A percentile compares a stretch with the other conserved stretches of the same genome.
These are phyloP conservation scores for Mucor lusitanicus DNA, from an alignment of 371 early-diverging fungal species.

Conservation along the genomic window DNA sequence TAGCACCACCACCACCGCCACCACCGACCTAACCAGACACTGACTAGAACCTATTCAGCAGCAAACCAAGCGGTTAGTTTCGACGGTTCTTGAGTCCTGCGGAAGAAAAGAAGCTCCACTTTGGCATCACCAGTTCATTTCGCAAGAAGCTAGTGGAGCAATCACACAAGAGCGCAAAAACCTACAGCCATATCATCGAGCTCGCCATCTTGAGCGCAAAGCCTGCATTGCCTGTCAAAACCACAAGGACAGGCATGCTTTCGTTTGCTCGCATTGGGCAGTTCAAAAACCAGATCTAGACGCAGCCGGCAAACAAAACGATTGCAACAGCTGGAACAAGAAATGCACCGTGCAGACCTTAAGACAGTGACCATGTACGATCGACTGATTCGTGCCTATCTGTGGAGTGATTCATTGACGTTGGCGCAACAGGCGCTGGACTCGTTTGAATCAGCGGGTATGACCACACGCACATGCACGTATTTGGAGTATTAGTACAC, in stretches of 20 bases:
- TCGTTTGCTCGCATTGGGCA: constrained; percentile 22
- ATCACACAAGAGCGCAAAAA: constrained; percentile 27
- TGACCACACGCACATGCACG: constrained; percentile 38
- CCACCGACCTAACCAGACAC: not conserved
- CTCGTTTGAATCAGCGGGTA: constrained; percentile 9
- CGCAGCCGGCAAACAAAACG: constrained; percentile 18
- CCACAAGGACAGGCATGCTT: constrained; percentile 10
- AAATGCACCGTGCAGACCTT: constrained; percentile 24
- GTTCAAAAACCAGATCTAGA: constrained; percentile 31
- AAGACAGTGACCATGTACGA: constrained; percentile 33
- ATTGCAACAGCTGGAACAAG: constrained; percentile 19
- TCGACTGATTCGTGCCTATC: constrained; percentile 40
- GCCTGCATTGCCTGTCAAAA: not conserved
- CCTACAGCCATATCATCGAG: constrained; percentile 45
- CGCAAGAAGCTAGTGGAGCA: constrained; percentile 42
- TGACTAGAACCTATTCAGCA: constrained; percentile 3
- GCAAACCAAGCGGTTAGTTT: constrained; percentile 29
- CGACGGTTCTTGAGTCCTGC: constrained; percentile 39
- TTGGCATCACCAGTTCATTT: constrained; percentile 43
- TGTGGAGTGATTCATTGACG: constrained; percentile 16
- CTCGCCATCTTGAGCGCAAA: constrained; percentile 30
- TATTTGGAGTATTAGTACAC: constrained; percentile 29
- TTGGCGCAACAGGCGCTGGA: constrained; percentile 28
- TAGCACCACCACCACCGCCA: too few relatives aligned
- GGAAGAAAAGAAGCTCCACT: constrained; percentile 45